Evolutionary conservation across 75 land plant species (phyloP).

Genomic region (Pinus tabuliformis): DNA sequence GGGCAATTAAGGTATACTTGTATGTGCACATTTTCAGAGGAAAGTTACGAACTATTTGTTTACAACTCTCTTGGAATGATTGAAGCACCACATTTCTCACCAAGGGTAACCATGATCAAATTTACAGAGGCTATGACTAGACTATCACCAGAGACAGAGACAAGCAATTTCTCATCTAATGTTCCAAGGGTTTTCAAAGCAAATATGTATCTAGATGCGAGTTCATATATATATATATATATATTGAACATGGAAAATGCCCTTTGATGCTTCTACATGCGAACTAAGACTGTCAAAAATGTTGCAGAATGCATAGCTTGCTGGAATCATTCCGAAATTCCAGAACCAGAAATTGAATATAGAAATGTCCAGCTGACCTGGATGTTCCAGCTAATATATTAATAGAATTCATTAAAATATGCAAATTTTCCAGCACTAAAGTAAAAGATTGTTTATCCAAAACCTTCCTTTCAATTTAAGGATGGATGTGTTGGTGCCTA

Average conservation of each 20-base stretch:
- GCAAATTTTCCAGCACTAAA: background rate
- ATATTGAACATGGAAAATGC: background rate
- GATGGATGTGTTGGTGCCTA: no score
- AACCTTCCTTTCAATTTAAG: background rate
- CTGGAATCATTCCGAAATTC: background rate
- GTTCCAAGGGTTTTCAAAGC: background rate
- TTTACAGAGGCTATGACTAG: background rate
- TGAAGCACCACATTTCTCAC: background rate
- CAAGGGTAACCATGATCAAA: background rate
- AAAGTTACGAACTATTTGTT: background rate
- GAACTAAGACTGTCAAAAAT: background rate
- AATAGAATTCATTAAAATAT: background rate
- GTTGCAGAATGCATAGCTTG: background rate
- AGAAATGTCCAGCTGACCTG: background rate
- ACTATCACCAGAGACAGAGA: background rate
- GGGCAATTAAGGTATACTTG: background rate
- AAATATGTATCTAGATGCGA: background rate
- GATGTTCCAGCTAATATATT: background rate
- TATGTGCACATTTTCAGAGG: background rate
- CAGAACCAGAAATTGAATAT: conserved; percentile 2
- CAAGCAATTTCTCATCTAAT: background rate
- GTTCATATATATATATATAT: background rate
- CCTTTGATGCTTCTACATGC: background rate
- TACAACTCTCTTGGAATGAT: background rate
- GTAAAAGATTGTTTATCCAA: background rate